Conservation (phyloP, 2,329 filamentous ascomycete genomes). For the Sarocladium brachiariae region DNA sequence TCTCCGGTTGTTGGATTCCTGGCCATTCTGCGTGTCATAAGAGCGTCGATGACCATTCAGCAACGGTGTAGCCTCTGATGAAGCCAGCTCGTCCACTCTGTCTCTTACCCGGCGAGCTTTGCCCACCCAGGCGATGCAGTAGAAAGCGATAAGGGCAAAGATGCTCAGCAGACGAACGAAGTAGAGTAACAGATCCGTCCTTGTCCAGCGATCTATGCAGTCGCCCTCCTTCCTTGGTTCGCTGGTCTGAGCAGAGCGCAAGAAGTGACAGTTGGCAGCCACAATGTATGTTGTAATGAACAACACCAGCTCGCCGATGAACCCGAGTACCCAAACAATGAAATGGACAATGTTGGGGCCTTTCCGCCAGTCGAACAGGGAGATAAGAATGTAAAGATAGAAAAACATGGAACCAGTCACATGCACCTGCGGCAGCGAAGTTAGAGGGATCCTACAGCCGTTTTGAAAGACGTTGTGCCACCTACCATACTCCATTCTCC, state of each 20-base stretch:
- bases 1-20: slow-evolving; percentile 20
- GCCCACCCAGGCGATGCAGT: slow-evolving; percentile 33
- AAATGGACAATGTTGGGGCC: slow-evolving; percentile 77
- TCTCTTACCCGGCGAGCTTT: slow-evolving; percentile 32
- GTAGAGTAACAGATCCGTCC: slow-evolving; percentile 58
- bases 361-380: slow-evolving; percentile 74
- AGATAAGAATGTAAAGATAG: slow-evolving; percentile 78
- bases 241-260: slow-evolving; percentile 29
- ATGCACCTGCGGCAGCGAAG: slow-evolving; percentile 58
- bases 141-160: slow-evolving; percentile 47
- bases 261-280: slow-evolving; percentile 61
- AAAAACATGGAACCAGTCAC: slow-evolving; percentile 79
- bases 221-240: slow-evolving; percentile 17
- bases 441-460: slow-evolving; percentile 8
- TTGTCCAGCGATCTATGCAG: slow-evolving; percentile 33
- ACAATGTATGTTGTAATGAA: slow-evolving; percentile 61
- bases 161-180: slow-evolving; percentile 63
- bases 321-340: slow-evolving; percentile 66
- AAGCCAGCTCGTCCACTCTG: slow-evolving; percentile 26
- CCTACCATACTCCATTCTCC: slow-evolving; percentile 70
- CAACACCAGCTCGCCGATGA: slow-evolving; percentile 68
- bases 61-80: slow-evolving; percentile 47
- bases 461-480: slow-evolving; percentile 13
- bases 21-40: slow-evolving; percentile 27
- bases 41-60: slow-evolving; percentile 37